Evolutionary conservation across 2,329 filamentous ascomycete species (phyloP).

Genomic region (Pseudocercospora eumusae): DNA sequence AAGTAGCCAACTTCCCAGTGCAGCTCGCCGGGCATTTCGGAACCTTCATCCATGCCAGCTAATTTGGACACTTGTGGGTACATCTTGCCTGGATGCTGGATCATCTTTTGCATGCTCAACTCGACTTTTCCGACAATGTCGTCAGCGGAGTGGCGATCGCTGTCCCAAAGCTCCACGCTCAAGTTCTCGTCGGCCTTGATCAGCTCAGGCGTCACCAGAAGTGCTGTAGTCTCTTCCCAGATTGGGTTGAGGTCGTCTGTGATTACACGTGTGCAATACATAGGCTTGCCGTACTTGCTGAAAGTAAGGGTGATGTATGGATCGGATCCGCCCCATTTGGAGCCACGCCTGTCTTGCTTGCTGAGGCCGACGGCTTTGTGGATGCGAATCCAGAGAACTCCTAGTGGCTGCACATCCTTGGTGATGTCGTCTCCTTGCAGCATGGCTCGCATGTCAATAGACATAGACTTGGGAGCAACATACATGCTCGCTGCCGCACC

Average conservation of each 20-base stretch:
- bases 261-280: constrained; percentile 96
- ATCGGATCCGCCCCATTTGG: constrained; percentile 83
- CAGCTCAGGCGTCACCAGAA: constrained; percentile 83
- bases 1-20: constrained; percentile 98
- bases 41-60: constrained; percentile 77
- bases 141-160: constrained; percentile 85
- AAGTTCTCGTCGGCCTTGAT: constrained; percentile 93
- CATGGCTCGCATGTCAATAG: constrained; percentile 85
- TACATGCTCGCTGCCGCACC: constrained; percentile 85
- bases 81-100: constrained; percentile 91
- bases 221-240: constrained; percentile 83
- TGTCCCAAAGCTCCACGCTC: constrained; percentile 94
- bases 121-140: constrained; percentile 95
- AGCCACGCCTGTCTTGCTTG: constrained; percentile 85
- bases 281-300: constrained; percentile 95
- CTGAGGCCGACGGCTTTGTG: constrained; percentile 83
- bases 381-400: constrained; percentile 89
- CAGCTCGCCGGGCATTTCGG: constrained; percentile 86
- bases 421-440: constrained; percentile 88
- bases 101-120: constrained; percentile 89
- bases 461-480: constrained; percentile 86
- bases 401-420: constrained; percentile 83
- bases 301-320: constrained; percentile 94
- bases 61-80: constrained; percentile 85
- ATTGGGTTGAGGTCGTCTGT: constrained; percentile 91